phyloP scores from a whole-genome alignment of 306 rosid genomes.

The Dalbergia oliveri region DNA sequence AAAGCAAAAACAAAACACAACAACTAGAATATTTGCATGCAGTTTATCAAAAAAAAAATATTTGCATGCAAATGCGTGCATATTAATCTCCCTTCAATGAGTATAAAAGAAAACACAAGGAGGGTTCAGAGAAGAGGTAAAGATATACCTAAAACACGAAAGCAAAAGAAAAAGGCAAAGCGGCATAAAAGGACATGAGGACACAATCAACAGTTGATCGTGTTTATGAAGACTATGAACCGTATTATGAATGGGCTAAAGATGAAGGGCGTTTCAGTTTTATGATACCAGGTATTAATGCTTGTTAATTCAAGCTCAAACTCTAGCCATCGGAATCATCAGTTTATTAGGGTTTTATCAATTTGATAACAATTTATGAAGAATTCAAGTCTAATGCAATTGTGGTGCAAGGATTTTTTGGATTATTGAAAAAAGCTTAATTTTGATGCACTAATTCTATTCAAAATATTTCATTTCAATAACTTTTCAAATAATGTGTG shows the following conservation, averaged over 20 bases:
- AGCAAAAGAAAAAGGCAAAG: background rate
- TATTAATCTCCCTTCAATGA: constrained; percentile 9
- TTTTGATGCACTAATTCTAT: too few relatives aligned
- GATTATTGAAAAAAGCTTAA: background rate
- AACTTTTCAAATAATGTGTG: too few relatives aligned
- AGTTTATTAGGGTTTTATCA: background rate
- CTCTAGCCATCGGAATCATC: background rate
- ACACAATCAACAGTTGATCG: constrained; percentile 37
- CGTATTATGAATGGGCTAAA: constrained; percentile 53
- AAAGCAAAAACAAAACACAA: constrained; percentile 12
- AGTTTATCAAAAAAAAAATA: too few relatives aligned
- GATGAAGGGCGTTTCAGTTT: constrained; percentile 52
- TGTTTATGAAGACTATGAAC: constrained; percentile 61
- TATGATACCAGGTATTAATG: constrained; percentile 60
- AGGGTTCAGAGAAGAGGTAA: constrained; percentile 7
- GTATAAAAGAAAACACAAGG: constrained; percentile 43
- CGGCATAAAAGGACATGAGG: constrained; percentile 19
- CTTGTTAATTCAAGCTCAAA: background rate
- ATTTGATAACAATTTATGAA: background rate
- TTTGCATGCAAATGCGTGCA: background rate
- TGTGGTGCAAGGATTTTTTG: background rate
- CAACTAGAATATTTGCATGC: constrained; percentile 2
- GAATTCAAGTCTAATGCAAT: background rate
- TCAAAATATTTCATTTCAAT: too few relatives aligned
- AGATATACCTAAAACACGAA: constrained; percentile 8